A percentile compares a stretch with the other conserved stretches of the same genome.
Evolutionary conservation across 176 grass and related monocot species (phyloP).

Genomic region (Oryza brachyantha): DNA sequence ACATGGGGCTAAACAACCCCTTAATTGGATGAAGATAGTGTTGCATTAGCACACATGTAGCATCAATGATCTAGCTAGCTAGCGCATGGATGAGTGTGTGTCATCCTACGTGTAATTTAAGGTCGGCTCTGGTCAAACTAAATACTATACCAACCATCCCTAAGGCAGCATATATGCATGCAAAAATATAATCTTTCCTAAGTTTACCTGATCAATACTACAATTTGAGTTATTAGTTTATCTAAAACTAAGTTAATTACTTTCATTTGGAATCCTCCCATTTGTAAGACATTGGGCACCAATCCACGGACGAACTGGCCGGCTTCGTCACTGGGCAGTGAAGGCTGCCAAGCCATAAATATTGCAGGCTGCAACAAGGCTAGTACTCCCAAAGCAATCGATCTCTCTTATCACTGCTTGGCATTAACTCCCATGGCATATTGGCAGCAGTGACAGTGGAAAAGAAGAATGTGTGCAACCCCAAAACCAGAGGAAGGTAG

Average conservation of each 20-base stretch:
- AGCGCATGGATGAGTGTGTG: too few relatives aligned
- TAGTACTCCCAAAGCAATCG: background rate
- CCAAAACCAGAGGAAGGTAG: background rate
- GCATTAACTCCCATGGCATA: background rate
- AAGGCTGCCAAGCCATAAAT: conserved; percentile 31
- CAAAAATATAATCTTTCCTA: background rate
- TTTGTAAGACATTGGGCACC: background rate
- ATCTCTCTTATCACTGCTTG: background rate
- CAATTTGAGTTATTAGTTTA: background rate
- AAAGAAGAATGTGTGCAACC: conserved; percentile 26
- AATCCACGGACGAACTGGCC: background rate
- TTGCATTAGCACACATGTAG: background rate
- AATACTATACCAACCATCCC: too few relatives aligned
- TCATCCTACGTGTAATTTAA: too few relatives aligned
- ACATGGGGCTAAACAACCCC: too few relatives aligned
- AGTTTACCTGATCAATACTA: background rate
- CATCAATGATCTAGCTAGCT: background rate
- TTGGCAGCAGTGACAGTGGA: background rate
- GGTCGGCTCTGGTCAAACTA: too few relatives aligned
- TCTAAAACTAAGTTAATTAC: background rate
- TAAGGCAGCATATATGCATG: background rate
- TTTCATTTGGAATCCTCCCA: background rate
- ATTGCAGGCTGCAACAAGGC: conserved; percentile 13
- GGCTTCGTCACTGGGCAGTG: background rate
- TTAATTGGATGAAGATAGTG: background rate